Evolutionary conservation across 2,329 filamentous ascomycete species (phyloP).

Genomic region (Penicillium expansum): DNA sequence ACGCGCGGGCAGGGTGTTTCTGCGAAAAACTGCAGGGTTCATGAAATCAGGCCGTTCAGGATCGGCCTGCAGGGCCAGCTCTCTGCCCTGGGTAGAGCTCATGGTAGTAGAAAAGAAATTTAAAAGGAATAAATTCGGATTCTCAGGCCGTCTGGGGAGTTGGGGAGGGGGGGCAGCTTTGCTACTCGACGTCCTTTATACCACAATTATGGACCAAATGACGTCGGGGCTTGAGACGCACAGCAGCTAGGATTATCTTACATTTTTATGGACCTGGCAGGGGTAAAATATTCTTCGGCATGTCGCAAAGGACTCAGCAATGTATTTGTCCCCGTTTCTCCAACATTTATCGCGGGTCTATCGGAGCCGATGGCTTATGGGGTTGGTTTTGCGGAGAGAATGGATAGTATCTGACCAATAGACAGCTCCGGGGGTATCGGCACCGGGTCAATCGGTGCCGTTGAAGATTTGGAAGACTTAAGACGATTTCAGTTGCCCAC

Average conservation of each 20-base stretch:
- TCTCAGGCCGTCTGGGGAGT: background rate
- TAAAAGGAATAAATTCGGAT: background rate
- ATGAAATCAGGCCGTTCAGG: slow-evolving; percentile 4
- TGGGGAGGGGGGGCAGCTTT: background rate
- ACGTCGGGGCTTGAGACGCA: background rate
- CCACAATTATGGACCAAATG: background rate
- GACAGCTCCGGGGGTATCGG: background rate
- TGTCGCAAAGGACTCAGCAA: background rate
- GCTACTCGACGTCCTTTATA: background rate
- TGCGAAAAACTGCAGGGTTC: slow-evolving; percentile 45
- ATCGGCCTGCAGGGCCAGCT: slow-evolving; percentile 3
- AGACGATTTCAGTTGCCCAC: background rate
- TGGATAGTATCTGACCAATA: background rate
- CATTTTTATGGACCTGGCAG: background rate
- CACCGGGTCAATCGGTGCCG: slow-evolving; percentile 3
- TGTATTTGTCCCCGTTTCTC: background rate
- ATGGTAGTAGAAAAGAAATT: background rate
- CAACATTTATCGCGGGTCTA: background rate
- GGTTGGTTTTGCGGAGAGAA: background rate
- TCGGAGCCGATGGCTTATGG: background rate
- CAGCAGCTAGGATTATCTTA: background rate
- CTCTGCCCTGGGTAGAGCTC: background rate
- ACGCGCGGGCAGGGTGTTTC: slow-evolving; percentile 54
- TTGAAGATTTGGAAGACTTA: background rate
- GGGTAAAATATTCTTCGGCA: background rate